Base-by-base conservation (phyloP, 2,329 filamentous ascomycete genomes). In the Sporothrix pallida region DNA sequence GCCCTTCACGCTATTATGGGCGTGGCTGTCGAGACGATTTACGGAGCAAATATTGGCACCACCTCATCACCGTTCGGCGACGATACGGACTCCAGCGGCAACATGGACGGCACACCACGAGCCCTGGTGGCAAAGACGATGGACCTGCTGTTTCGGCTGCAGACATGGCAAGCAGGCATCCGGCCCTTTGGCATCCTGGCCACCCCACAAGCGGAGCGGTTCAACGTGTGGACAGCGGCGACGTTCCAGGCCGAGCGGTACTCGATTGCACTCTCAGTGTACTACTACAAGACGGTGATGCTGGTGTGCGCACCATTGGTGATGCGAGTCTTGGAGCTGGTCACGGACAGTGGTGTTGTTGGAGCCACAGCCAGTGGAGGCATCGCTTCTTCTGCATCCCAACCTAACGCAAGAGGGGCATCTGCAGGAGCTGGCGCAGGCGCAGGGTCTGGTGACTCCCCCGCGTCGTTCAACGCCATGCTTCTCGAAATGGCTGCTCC, bases 11-110 rank as follows among this genome's bases (percentile, higher is more conserved):
- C 71, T 12, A 72, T 72, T 3, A 74, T 75, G 56, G 72, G 75
- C 1, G 54, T 70, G 7, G 58, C 75, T 2, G 58, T 76, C 17
- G 71, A 74, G 6, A 73, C 73, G 1, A 52, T 75, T 3, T 74
- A 77, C 67, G 76, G 65, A 23, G 72, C 70, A n/a, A 77, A 77
- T 23, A 74, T 77, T 9, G 76, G 74, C 15, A 71, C 70, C 1
- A 12, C 70, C 3, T 70, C 67, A 0, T 13, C 70, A 2, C 44
- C 70, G 20, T 62, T 42, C 8, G 20, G 17, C 2, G 60, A 67
- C n/a, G 42, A 17, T 17, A 26, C 52, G 9, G 31, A 62, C 7
- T 17, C 6, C n/a, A 4, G 15, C 62, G n/a, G 26, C 13, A 26
- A 5, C 13, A 17, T 20, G 58, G 31, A 63, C 3, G 58, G 58